Evolutionary conservation across 495 filamentous ascomycete species (phyloP).

Genomic region (Friedmanniomyces simplex): DNA sequence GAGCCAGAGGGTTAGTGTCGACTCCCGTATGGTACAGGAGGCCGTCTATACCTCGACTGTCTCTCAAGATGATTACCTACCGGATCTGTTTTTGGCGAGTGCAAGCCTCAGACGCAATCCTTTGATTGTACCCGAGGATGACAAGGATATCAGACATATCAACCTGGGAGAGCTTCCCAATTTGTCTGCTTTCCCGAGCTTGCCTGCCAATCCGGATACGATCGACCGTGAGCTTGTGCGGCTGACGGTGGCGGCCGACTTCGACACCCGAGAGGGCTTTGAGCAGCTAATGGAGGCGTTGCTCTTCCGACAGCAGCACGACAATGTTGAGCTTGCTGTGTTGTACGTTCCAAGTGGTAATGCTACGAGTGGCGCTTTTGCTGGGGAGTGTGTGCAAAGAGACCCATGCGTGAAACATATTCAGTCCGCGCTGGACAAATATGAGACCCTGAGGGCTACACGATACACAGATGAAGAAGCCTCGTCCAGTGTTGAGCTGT

Average conservation of each 20-base stretch:
- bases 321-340: slow-evolving; percentile 48
- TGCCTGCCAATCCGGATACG: slow-evolving; percentile 36
- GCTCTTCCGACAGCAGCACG: slow-evolving; percentile 46
- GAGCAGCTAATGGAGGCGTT: slow-evolving; percentile 54
- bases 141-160: slow-evolving; percentile 57
- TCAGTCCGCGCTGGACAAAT: not conserved
- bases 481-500: not conserved
- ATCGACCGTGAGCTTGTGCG: slow-evolving; percentile 48
- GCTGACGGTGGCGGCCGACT: slow-evolving; percentile 64
- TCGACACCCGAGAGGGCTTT: slow-evolving; percentile 55
- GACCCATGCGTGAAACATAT: not conserved
- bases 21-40: slow-evolving; percentile 65
- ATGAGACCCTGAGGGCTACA: not conserved
- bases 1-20: slow-evolving; percentile 58
- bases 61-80: slow-evolving; percentile 61
- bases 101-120: slow-evolving; percentile 62
- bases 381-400: not conserved
- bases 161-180: slow-evolving; percentile 53
- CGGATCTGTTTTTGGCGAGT: slow-evolving; percentile 53
- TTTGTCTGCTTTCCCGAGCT: slow-evolving; percentile 45
- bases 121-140: slow-evolving; percentile 72
- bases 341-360: slow-evolving; percentile 39
- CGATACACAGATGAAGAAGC: too few species aligned
- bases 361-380: not conserved
- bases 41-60: slow-evolving; percentile 56